Evolutionary conservation across 169 alveolate species (phyloP), one percentile per base, ranked within the genome.

Genomic region (Plasmodium gonderi): DNA sequence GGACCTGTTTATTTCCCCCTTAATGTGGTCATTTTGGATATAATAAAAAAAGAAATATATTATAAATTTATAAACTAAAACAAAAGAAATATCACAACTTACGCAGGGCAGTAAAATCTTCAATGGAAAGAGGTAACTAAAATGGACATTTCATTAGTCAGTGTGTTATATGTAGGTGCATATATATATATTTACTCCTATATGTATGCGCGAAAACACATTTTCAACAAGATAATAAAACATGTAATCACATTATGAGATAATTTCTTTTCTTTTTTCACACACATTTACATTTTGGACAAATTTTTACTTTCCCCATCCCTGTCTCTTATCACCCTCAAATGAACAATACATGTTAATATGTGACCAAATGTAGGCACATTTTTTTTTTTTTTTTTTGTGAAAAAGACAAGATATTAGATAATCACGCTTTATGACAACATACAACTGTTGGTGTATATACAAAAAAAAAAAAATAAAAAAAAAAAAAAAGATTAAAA

Each of bases 361-460:
- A 23, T 23, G 17, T 36, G 12, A 60, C n/a, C 26, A 4, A 1
- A 8, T 1, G 9, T 74, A 40, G 29, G 31, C 26, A 12, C 47
- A 11, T 54, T 11, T 54, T 54, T 14, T 14, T 54, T 54, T 54
- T 54, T 38, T 33, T 45, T 0, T 38, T 0, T 74, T 1, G 65
- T 23, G 47, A 31, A 74, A 74, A 9, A 23, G 14, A 38, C 42
- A 74, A 1, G 8, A 26, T 17, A 40, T 14, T 7, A 23, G 64
- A 6, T 14, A 31, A 14, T 14, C 67, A 2, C 51, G 54, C 11
- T n/a, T 42, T 36, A 42, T 36, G 20, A 45, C 11, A 42, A 31
- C 51, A 38, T 26, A 45, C 51, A 75, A 36, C 64, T 75, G 51
- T 8, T 31, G 33, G 68, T 75, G 81, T 75, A 75, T 45, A 49